Conservation (phyloP, 2,329 filamentous ascomycete genomes). For the Penicillium polonicum region DNA sequence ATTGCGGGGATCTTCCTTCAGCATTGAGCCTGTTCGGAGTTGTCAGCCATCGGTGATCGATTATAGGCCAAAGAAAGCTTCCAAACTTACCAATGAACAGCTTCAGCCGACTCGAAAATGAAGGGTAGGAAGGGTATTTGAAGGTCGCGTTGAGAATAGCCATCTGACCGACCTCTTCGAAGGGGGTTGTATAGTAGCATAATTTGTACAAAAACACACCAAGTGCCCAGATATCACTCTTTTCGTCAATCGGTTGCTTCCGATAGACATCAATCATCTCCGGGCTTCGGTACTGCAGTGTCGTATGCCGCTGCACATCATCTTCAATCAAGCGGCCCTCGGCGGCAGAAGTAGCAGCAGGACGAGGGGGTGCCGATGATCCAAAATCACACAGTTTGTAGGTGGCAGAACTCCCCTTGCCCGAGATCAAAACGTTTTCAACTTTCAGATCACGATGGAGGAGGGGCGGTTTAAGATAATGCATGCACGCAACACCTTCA, state of each 20-base stretch:
- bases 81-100: constrained; percentile 72
- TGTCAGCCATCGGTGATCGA: constrained; percentile 22
- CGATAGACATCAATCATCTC: constrained; percentile 99
- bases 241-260: constrained; percentile 95
- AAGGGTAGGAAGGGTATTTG: constrained; percentile 83
- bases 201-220: constrained; percentile 96
- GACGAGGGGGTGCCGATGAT: constrained; percentile 77
- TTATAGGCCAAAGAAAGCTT: background rate
- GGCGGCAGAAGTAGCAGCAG: constrained; percentile 79
- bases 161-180: constrained; percentile 96
- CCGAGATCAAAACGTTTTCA: constrained; percentile 90
- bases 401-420: constrained; percentile 62
- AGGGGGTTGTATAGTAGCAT: constrained; percentile 98
- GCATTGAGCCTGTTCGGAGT: constrained; percentile 69
- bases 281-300: constrained; percentile 92
- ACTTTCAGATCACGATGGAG: constrained; percentile 95
- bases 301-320: constrained; percentile 95
- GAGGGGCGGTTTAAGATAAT: constrained; percentile 91
- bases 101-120: constrained; percentile 87
- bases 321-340: constrained; percentile 94
- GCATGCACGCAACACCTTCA: constrained; percentile 97
- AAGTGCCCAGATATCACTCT: constrained; percentile 97
- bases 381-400: constrained; percentile 99
- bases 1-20: constrained; percentile 74
- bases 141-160: constrained; percentile 95